Evolutionary conservation across 1,284 basidiomycete genomes (phyloP), one percentile per base, ranked within the genome.

Genomic region (Mycena citricolor): DNA sequence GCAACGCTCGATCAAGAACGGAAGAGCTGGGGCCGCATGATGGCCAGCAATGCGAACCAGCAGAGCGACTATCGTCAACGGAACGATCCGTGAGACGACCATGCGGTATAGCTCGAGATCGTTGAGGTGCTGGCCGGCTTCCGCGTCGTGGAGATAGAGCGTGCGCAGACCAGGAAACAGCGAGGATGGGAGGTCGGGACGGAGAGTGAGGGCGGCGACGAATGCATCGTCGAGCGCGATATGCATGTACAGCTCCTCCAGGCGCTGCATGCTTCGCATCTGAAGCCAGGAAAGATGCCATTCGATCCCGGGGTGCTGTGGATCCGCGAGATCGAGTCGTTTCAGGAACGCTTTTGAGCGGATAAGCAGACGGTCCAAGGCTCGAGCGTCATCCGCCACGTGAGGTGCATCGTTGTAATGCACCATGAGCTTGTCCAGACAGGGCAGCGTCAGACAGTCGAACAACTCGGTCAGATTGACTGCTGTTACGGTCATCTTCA

Each of bases 1-100:
- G 33, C 47, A 52, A 23, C 51, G 8, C 19, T 52, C 51, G 11
- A 52, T 29, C 47, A 52, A 32, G 37, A 45, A 26, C 24, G 51
- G 51, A 28, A 52, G 47, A 5, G 47, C 47, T 16, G 41, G 32
- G n/a, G 51, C 48, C 0, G 22, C 32, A 1, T 35, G 43, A 21
- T 52, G 51, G 1, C 47, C 51, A 19, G 29, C 16, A 13, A 1
- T 49, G 39, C 11, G 42, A 12, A 8, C 32, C 36, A 0, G 46
- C 26, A 31, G 31, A 39, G 8, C 46, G 25, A 2, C 35, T 36
- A 22, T 42, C 42, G 2, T 26, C 24, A 23, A 34, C 40, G 25
- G 37, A 33, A 20, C 26, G 22, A 52, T 19, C 8, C 51, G 43
- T 16, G 51, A 52, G 19, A 46, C 40, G 30, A 52, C 51, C 46